Conservation (phyloP, 306 rosid genomes). For the Cucurbita ficifolia region DNA sequence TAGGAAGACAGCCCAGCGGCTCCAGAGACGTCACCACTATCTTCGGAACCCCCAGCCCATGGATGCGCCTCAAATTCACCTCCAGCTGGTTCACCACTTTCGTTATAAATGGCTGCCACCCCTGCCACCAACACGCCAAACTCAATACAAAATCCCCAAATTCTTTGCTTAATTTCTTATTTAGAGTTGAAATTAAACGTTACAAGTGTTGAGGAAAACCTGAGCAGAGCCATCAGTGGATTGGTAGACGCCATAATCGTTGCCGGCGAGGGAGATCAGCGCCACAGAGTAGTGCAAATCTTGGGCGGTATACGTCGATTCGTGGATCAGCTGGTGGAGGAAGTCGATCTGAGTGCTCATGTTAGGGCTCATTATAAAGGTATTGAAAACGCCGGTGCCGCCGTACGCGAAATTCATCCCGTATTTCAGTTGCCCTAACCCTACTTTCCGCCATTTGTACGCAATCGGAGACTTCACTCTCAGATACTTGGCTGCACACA, state of each 20-base stretch:
- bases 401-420: conserved; percentile 89
- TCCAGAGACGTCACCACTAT: conserved; percentile 36
- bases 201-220: conserved; percentile 15
- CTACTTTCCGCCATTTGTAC: conserved; percentile 36
- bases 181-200: no score
- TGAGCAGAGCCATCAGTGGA: conserved; percentile 24
- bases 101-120: conserved; percentile 27
- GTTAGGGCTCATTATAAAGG: conserved; percentile 41
- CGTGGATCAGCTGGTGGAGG: conserved; percentile 20
- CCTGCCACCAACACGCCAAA: conserved; percentile 20
- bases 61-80: conserved; percentile 32
- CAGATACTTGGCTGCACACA: conserved; percentile 23
- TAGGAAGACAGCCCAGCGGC: conserved; percentile 78
- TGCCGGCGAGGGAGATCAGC: conserved; percentile 61
- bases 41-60: conserved; percentile 52
- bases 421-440: conserved; percentile 23
- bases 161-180: no score
- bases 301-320: conserved; percentile 12
- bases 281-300: conserved; percentile 49
- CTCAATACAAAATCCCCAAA: not conserved
- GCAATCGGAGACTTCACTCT: conserved; percentile 67
- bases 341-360: conserved; percentile 68
- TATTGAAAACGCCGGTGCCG: conserved; percentile 70
- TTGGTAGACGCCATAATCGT: conserved; percentile 40
- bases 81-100: conserved; percentile 44